Evolutionary conservation across 78 protist genomes (phyloP).

Genomic region (Speleostelium caveatum): DNA sequence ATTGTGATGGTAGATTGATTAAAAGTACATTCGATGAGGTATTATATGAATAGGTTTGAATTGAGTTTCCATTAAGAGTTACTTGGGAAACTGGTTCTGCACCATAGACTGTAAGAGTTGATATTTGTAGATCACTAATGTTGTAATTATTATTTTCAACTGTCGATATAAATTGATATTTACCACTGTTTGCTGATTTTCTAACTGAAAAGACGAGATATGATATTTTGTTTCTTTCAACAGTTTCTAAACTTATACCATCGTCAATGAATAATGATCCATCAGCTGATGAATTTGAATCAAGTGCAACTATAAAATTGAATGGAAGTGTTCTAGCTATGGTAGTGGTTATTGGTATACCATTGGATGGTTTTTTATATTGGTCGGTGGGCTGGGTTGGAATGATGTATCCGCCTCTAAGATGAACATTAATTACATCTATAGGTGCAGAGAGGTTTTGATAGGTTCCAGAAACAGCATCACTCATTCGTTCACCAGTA

Average conservation of each 20-base stretch:
- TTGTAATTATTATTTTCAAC: background rate
- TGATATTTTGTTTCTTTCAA: background rate
- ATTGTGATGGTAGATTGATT: background rate
- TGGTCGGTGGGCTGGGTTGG: constrained; percentile 50
- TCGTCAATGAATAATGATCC: constrained; percentile 67
- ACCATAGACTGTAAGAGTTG: constrained; percentile 27
- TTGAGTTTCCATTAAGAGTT: constrained; percentile 18
- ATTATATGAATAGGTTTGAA: background rate
- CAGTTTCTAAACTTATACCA: constrained; percentile 13
- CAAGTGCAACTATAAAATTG: constrained; percentile 26
- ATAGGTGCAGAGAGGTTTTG: constrained; percentile 56
- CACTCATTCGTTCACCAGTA: constrained; percentile 4
- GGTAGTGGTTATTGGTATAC: constrained; percentile 30
- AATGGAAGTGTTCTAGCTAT: constrained; percentile 46
- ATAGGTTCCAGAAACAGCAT: background rate
- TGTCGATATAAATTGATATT: constrained; percentile 13
- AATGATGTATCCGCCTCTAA: constrained; percentile 65
- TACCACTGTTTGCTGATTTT: too few relatives aligned
- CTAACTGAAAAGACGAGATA: background rate
- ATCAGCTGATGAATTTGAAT: background rate
- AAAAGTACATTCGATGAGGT: background rate
- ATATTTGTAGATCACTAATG: background rate
- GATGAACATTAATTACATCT: constrained; percentile 56
- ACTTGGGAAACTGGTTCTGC: background rate
- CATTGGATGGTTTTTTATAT: constrained; percentile 13